Conservation (phyloP, 495 filamentous ascomycete species). For the Podospora conica region DNA sequence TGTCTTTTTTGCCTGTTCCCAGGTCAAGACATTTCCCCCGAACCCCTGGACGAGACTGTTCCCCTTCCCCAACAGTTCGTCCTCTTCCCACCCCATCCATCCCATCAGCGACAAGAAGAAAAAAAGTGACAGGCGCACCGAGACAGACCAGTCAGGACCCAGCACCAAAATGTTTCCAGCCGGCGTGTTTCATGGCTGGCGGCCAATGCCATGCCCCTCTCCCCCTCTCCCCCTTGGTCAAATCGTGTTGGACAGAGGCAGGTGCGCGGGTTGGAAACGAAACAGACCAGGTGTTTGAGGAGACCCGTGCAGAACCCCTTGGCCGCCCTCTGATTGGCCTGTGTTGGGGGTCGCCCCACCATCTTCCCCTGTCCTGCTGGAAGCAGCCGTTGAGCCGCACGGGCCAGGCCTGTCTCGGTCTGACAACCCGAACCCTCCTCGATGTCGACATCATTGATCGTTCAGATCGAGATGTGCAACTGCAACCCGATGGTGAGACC, state of each 20-base stretch:
- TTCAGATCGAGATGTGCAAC: not conserved
- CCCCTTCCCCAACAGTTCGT: not conserved
- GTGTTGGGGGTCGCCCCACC: not conserved
- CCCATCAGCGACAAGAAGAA: not conserved
- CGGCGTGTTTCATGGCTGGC: constrained; percentile 4
- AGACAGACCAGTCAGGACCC: not conserved
- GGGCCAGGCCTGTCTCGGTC: not conserved
- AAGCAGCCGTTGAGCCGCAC: not conserved
- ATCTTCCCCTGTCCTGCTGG: not conserved
- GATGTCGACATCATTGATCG: not conserved
- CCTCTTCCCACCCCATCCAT: not conserved
- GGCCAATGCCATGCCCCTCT: not conserved
- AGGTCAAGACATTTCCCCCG: not conserved
- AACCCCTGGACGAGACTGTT: not conserved
- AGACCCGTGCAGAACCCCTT: not conserved
- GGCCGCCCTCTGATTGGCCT: not conserved
- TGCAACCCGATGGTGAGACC: not conserved
- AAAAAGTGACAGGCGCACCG: not conserved
- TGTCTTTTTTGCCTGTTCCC: not conserved
- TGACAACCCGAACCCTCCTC: not conserved
- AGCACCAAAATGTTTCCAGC: constrained; percentile 1
- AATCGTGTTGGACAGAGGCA: not conserved
- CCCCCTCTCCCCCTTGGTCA: not conserved
- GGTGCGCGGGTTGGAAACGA: constrained; percentile 10
- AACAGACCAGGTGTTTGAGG: constrained; percentile 13